Evolutionary conservation across 2,329 filamentous ascomycete species (phyloP), one percentile per base, ranked within the genome.

Genomic region (Bipolaris bicolor): DNA sequence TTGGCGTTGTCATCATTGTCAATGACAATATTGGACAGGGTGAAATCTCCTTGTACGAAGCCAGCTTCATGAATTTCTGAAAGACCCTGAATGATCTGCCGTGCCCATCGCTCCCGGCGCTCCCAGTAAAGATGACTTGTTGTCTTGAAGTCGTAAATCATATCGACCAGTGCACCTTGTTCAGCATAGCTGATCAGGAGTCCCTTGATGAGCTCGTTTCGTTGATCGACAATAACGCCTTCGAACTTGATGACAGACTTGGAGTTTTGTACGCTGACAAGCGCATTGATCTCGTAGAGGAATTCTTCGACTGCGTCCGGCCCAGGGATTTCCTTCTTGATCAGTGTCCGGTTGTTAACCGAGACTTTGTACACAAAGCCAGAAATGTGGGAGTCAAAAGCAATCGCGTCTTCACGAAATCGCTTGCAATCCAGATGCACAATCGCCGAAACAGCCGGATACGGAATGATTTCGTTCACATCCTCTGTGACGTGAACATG

Each of bases 401-500:
- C 82, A 34, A 99, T 81, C 36, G 92, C 86, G 47, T 84, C 86
- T 73, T 98, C 94, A 34, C 82, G 83, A 75, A 89, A 87, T 56
- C 81, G 84, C 22, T 71, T 73, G 61, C 78, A 79, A 5, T 72
- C 60, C 49, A 97, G 81, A 75, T 98, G 92, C 15, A 87, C 83
- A 55, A 98, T 85, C 60, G 90, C 87, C 37, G 85, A 85, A 22
- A 88, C 80, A 0, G 87, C 84, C 3, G 95, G 95, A 70, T 94
- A 98, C 9, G 87, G 84, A 55, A 99, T 96, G 57, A 95, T 95
- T 79, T 99, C 95, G 80, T 96, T 95, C 47, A 92, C 86, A 74
- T 99, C 95, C 76, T 99, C 94, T n/a, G 95, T 93, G 50, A 99
- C 95, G 75, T 98, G 95, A 6, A 99, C 92, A 77, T 98, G 93